phyloP scores from a whole-genome alignment of 345 rosid genomes.

The Excoecaria cochinchinensis region DNA sequence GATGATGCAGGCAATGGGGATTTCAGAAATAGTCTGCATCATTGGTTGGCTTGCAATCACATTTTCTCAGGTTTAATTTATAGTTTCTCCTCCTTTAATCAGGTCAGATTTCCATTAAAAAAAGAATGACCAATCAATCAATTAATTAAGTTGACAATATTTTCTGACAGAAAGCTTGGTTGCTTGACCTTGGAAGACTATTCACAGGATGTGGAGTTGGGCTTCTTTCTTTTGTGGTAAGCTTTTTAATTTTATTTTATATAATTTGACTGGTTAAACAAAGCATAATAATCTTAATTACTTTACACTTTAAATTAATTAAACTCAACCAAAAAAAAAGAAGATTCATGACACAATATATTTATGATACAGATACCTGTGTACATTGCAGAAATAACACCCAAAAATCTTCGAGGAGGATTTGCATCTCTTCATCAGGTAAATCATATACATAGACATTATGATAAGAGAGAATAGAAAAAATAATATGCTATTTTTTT shows the following conservation, averaged over 20 bases:
- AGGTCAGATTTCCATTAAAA: no score
- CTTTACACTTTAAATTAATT: no score
- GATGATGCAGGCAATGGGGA: conserved; percentile 28
- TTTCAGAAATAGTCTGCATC: conserved; percentile 39
- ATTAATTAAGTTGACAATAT: no score
- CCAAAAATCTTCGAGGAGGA: conserved; percentile 26
- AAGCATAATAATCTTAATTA: no score
- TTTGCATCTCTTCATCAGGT: conserved; percentile 30
- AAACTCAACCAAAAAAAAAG: no score
- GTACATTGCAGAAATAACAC: conserved; percentile 38
- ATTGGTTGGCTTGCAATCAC: conserved; percentile 56
- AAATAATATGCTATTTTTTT: neutral
- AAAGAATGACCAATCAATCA: no score
- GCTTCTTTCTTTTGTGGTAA: conserved; percentile 43
- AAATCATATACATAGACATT: neutral
- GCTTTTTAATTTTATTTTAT: neutral
- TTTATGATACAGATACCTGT: conserved; percentile 22
- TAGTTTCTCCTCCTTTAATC: neutral
- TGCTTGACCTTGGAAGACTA: conserved; percentile 41
- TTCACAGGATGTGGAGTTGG: conserved; percentile 46
- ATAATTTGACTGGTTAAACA: no score
- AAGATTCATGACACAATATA: no score
- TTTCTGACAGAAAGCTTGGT: conserved; percentile 32
- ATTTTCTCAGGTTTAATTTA: conserved; percentile 36
- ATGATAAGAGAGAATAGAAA: neutral